Evolutionary conservation across 306 rosid genomes (phyloP).

Genomic region (Rubus idaeus): DNA sequence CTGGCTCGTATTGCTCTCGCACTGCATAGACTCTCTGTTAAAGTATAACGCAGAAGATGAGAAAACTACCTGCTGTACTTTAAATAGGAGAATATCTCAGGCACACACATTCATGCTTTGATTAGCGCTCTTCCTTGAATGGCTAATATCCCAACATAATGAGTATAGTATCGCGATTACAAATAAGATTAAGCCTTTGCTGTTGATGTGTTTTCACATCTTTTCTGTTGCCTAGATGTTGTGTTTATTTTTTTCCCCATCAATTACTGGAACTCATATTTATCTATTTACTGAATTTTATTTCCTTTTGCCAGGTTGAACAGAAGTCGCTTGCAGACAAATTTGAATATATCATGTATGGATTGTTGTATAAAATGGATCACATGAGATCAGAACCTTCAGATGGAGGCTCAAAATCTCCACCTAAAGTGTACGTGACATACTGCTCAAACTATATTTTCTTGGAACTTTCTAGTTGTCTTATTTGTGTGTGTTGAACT

Average conservation of each 20-base stretch:
- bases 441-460: background rate
- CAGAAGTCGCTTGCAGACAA: constrained; percentile 72
- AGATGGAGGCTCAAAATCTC: background rate
- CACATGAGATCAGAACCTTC: constrained; percentile 7
- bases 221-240: background rate
- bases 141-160: background rate
- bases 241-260: background rate
- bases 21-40: background rate
- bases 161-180: background rate
- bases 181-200: background rate
- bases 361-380: constrained; percentile 59
- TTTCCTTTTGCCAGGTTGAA: constrained; percentile 55
- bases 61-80: background rate
- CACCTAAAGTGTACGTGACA: constrained; percentile 59
- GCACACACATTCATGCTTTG: constrained; percentile 5
- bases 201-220: background rate
- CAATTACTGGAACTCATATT: background rate
- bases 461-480: constrained; percentile 14
- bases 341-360: constrained; percentile 92
- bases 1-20: background rate
- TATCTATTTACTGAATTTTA: constrained; percentile 20
- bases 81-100: background rate
- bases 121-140: constrained; percentile 1
- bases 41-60: background rate
- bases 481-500: constrained; percentile 3